Conservation (phyloP, 2,329 filamentous ascomycete genomes). For the Aspergillus piperis region DNA sequence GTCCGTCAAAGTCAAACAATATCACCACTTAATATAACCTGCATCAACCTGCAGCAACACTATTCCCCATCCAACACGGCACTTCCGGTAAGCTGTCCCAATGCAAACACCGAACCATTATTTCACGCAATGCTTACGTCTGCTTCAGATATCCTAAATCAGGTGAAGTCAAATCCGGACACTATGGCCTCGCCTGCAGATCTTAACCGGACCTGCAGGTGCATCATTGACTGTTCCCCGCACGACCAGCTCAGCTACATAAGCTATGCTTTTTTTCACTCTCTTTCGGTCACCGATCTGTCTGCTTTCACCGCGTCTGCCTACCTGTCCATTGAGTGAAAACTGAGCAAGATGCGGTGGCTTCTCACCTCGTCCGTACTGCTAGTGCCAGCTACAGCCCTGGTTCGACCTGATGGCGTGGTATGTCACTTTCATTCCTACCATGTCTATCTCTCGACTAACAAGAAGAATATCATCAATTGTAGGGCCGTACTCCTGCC, state of each 20-base stretch:
- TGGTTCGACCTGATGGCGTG: conserved; percentile 30
- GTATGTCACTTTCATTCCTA: conserved; percentile 18
- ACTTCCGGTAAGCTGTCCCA: too few relatives aligned
- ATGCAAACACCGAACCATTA: too few relatives aligned
- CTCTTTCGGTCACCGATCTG: too few relatives aligned
- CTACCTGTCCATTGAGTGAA: not conserved
- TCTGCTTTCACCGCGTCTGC: not conserved
- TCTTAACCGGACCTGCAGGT: not conserved
- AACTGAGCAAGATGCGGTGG: not conserved
- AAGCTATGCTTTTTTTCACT: not conserved
- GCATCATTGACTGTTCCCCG: not conserved
- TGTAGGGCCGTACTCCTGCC: conserved; percentile 31
- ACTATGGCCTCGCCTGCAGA: not conserved
- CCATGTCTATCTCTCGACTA: not conserved
- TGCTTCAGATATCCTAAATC: not conserved
- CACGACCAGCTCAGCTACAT: not conserved
- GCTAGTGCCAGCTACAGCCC: conserved; percentile 23
- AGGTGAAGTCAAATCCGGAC: not conserved
- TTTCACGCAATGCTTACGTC: too few relatives aligned
- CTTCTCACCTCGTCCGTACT: conserved; percentile 1
- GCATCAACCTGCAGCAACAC: too few relatives aligned
- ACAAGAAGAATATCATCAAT: not conserved
- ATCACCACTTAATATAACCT: too few relatives aligned
- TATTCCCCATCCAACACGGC: too few relatives aligned
- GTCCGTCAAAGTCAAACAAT: too few relatives aligned